Evolutionary conservation across 2,329 filamentous ascomycete species (phyloP), one percentile per base, ranked within the genome.

Genomic region (Huntiella bhutanensis): DNA sequence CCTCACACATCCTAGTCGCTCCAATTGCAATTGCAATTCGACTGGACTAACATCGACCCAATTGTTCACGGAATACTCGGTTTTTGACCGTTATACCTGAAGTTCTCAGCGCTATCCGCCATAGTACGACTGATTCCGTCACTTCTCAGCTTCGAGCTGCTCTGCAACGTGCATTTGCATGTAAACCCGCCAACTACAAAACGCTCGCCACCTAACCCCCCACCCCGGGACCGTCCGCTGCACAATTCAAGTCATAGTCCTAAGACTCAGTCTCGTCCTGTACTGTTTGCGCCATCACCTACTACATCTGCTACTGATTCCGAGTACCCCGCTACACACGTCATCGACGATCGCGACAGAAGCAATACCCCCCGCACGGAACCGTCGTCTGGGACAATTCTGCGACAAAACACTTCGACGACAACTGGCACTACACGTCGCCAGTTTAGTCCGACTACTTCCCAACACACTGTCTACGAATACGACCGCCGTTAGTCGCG

Each of bases 161-260:
- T 46, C 35, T 49, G 48, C 46, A 43, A 49, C 39, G 48, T 49
- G 48, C 48, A 49, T 49, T 39, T 49, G 39, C 48, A 43, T 44
- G 41, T 41, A 37, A 22, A 37, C 45, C 45, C 45, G 41, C 47
- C 42, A 11, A 16, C 45, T 39, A 45, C 47, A 36, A 13, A 16
- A 35, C 22, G 11, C 45, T 37, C 41, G 43, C 51, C 46, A 47
- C 53, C 49, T 53, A 55, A 35, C 41, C 35, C 38, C 42, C 39
- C 49, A 15, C 13, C 34, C 16, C 12, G 32, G 7, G 17, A 45
- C 35, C 11, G 19, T 13, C 44, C 22, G 22, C 22, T 19, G 19
- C 44, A 15, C 12, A 40, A 17, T 17, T 33, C 35, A 40, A 39
- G 13, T 15, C 16, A n/a, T 32, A 38, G 22, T 32, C 35, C 33